Evolutionary conservation across 768 basidiomycete species (phyloP).

Genomic region (Amanita inopinata): DNA sequence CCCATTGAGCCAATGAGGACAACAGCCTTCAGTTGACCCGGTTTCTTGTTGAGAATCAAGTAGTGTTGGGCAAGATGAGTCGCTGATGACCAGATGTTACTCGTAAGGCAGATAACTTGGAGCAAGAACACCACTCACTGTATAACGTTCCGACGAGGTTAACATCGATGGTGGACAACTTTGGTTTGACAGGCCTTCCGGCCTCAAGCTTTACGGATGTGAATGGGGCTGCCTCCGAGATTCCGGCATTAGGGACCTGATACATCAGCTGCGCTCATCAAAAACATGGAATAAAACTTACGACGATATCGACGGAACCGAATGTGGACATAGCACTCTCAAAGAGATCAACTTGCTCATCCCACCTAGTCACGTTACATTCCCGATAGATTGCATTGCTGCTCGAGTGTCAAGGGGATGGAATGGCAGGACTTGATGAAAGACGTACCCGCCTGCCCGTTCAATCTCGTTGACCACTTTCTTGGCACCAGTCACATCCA

Average conservation of each 20-base stretch:
- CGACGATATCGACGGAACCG: slow-evolving; percentile 45
- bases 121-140: slow-evolving; percentile 27
- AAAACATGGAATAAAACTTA: slow-evolving; percentile 17
- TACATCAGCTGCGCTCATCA: background rate
- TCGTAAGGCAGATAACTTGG: background rate
- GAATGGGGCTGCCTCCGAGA: slow-evolving; percentile 27
- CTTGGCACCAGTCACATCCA: slow-evolving; percentile 30
- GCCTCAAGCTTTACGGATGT: slow-evolving; percentile 21
- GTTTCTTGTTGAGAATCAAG: slow-evolving; percentile 27
- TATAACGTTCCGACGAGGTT: slow-evolving; percentile 40
- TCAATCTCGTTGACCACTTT: slow-evolving; percentile 31
- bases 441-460: slow-evolving; percentile 33
- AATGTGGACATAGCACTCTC: slow-evolving; percentile 35
- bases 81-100: slow-evolving; percentile 21
- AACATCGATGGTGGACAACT: slow-evolving; percentile 34
- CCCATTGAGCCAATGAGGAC: slow-evolving; percentile 49
- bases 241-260: slow-evolving; percentile 42
- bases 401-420: slow-evolving; percentile 5
- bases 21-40: slow-evolving; percentile 36
- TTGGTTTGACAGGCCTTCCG: slow-evolving; percentile 36
- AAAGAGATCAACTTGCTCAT: slow-evolving; percentile 43
- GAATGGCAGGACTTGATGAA: background rate
- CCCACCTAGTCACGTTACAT: slow-evolving; percentile 46
- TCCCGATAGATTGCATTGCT: slow-evolving; percentile 33
- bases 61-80: slow-evolving; percentile 43